Base-by-base conservation (phyloP, 2,329 filamentous ascomycete species). In the Colletotrichum sublineola region DNA sequence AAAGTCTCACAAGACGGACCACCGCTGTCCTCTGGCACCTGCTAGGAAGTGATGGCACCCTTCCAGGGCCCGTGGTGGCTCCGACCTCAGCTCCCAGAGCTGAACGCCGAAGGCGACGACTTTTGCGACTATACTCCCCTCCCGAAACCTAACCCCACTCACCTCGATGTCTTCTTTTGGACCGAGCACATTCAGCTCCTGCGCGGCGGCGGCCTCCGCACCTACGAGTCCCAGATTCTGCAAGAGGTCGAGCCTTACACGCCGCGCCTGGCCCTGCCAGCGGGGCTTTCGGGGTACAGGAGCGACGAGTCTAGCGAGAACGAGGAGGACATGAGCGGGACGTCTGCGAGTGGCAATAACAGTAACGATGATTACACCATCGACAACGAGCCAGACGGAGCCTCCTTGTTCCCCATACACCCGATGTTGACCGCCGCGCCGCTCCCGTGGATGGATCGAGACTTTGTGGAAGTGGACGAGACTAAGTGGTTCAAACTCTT, bases 401-500 rank as follows among this genome's bases (percentile, higher is more conserved):
- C 12, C 3, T 3, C 56, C 7, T 42, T 58, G 38, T 31, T 58
- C 5, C 18, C 7, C 14, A 18, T 9, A 36, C 12, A 15, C 1
- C 9, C 14, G 4, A 7, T 12, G 6, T 18, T 7, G 0, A 24
- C 14, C 14, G 1, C n/a, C 12, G 14, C 14, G 36, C 38, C 38
- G 14, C 33, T 4, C 15, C 33, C 61, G 18, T 65, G 63, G 63
- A 14, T 56, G 20, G 29, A 31, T 4, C 55, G 52, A 9, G 68
- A 56, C 29, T 61, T 63, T 46, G 29, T 72, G 18, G n/a, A 53
- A 4, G 40, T 72, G 20, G 55, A 72, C 46, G 69, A 72, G 33
- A 50, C 33, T 1, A 61, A 42, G 24, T 72, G 69, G 69, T 58
- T 69, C 52, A 63, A 42, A 8, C 1, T 68, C 40, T 69, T 72